Conservation (phyloP, 176 grass and related monocot species). For the Lolium multiflorum region DNA sequence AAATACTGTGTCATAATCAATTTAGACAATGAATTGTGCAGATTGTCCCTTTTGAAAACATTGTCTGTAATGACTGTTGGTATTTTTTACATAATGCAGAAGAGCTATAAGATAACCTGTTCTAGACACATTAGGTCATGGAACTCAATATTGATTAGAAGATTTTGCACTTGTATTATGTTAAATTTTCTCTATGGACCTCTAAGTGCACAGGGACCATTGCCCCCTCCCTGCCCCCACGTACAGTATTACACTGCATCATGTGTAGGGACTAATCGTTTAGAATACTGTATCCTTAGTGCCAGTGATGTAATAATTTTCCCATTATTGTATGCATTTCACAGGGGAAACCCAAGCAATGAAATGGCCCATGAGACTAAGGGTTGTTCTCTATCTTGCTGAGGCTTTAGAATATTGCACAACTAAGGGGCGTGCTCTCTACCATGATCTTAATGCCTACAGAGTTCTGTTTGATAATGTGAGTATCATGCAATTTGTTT, state of each 20-base stretch:
- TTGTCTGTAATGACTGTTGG: background rate
- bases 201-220: background rate
- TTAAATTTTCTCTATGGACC: background rate
- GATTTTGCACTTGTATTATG: background rate
- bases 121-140: background rate
- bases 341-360: conserved; percentile 96
- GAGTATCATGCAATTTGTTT: conserved; percentile 45
- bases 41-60: conserved; percentile 6
- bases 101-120: background rate
- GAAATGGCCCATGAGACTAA: conserved; percentile 98
- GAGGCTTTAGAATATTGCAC: conserved; percentile 97
- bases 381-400: conserved; percentile 90
- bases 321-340: conserved; percentile 47
- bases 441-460: conserved; percentile 99
- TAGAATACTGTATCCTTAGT: conserved; percentile 24
- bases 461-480: conserved; percentile 98
- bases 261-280: too few relatives aligned
- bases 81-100: conserved; percentile 7
- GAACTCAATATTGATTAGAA: background rate
- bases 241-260: too few relatives aligned
- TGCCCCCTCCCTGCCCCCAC: too few relatives aligned
- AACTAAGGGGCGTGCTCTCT: conserved; percentile 81
- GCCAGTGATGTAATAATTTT: conserved; percentile 24
- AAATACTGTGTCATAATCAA: conserved; percentile 4
- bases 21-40: conserved; percentile 4